Conservation (phyloP, 768 basidiomycete genomes). For the Amanita fuliginea region DNA sequence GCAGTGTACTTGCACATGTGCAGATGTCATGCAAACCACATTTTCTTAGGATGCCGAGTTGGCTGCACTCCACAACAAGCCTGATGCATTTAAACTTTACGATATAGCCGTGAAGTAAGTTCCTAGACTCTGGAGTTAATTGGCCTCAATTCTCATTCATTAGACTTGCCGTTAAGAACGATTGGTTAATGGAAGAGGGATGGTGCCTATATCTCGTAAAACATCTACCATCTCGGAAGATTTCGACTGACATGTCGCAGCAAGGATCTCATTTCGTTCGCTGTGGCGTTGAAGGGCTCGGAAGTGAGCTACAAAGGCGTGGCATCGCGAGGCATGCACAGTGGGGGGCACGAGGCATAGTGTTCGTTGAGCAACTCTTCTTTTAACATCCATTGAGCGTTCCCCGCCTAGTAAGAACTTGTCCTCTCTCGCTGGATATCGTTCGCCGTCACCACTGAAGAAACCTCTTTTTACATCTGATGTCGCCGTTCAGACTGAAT, state of each 20-base stretch:
- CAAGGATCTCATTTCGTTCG: constrained; percentile 64
- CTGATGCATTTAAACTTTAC: constrained; percentile 54
- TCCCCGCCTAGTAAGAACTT: constrained; percentile 32
- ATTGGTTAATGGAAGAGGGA: constrained; percentile 66
- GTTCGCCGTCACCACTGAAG: constrained; percentile 38
- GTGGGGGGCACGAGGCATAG: constrained; percentile 67
- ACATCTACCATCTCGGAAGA: not conserved
- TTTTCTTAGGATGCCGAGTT: constrained; percentile 53
- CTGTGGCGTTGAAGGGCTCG: constrained; percentile 54
- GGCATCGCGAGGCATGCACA: constrained; percentile 56
- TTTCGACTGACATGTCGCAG: constrained; percentile 18
- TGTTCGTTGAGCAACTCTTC: constrained; percentile 27
- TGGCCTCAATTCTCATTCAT: not conserved
- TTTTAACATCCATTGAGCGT: not conserved
- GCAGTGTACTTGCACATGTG: constrained; percentile 8
- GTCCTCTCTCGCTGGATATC: constrained; percentile 31
- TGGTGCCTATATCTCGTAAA: constrained; percentile 53
- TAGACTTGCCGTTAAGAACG: constrained; percentile 53
- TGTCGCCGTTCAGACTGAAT: constrained; percentile 54
- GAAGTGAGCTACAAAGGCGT: constrained; percentile 54
- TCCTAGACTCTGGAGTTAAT: not conserved
- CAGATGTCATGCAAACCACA: not conserved
- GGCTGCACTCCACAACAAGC: constrained; percentile 42
- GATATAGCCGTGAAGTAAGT: constrained; percentile 59
- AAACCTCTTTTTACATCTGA: constrained; percentile 46